Conservation (phyloP, 2,329 filamentous ascomycete genomes). For the Fonsecaea monophora region DNA sequence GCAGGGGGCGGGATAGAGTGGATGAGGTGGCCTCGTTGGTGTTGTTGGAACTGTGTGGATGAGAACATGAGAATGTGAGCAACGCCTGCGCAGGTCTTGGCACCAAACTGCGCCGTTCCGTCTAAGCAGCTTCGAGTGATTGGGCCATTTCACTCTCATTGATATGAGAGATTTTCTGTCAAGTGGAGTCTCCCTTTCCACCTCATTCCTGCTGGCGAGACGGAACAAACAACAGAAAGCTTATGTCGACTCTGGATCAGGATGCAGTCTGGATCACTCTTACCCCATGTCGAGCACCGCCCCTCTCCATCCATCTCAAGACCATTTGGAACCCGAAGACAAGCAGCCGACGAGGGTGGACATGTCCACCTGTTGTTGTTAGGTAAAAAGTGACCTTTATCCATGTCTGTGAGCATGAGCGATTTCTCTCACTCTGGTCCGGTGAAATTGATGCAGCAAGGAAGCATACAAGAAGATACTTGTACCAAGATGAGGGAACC, state of each 20-base stretch:
- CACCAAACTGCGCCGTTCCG: neutral
- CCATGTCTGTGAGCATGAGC: constrained; percentile 10
- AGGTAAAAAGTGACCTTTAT: constrained; percentile 5
- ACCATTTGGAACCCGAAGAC: neutral
- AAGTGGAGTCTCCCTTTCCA: constrained; percentile 12
- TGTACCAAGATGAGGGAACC: constrained; percentile 7
- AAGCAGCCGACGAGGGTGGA: neutral
- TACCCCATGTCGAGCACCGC: neutral
- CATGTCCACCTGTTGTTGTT: constrained; percentile 1
- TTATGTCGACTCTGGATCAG: constrained; percentile 13
- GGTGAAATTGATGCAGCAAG: neutral
- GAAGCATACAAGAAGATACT: neutral
- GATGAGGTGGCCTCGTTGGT: neutral
- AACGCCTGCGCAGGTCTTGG: neutral
- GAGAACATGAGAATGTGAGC: neutral
- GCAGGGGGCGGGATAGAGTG: neutral
- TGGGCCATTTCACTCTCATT: neutral
- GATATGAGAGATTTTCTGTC: constrained; percentile 20
- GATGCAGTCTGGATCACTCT: constrained; percentile 6
- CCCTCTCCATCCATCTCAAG: neutral
- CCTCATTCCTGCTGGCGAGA: constrained; percentile 8
- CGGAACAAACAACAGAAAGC: constrained; percentile 17
- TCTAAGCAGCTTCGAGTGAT: neutral
- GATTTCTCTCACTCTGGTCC: constrained; percentile 6
- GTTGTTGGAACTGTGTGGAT: neutral